These are phyloP conservation scores for Flammula alnicola DNA, from an alignment of 1,284 basidiomycete genomes.

Conservation along the genomic window DNA sequence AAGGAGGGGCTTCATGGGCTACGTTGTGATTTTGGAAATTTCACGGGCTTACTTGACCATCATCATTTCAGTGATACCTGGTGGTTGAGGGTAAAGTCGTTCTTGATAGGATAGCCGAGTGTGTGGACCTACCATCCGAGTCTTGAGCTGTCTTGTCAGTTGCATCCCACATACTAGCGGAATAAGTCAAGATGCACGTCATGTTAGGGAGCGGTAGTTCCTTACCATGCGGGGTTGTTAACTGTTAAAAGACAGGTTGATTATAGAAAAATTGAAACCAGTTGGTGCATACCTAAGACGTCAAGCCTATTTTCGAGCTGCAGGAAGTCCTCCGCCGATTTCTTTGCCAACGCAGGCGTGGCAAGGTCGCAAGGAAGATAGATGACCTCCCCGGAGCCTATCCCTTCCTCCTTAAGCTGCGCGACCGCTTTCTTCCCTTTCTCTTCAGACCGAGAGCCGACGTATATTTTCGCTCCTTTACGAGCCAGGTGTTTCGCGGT, in stretches of 20 bases:
- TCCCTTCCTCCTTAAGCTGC: conserved; percentile 37
- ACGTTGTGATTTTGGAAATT: neutral
- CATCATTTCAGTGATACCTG: conserved; percentile 44
- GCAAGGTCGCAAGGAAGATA: conserved; percentile 52
- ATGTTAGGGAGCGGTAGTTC: neutral
- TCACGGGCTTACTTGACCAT: conserved; percentile 44
- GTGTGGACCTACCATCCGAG: conserved; percentile 1
- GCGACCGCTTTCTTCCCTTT: conserved; percentile 44
- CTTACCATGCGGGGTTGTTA: conserved; percentile 57
- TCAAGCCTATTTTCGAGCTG: conserved; percentile 53
- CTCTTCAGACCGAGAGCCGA: conserved; percentile 43
- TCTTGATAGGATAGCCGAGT: neutral
- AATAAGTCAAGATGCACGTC: neutral
- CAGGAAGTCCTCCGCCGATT: conserved; percentile 51
- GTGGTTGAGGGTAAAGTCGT: neutral
- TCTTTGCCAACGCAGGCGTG: conserved; percentile 45
- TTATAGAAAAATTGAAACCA: neutral
- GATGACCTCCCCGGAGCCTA: conserved; percentile 46
- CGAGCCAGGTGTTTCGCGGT: conserved; percentile 42
- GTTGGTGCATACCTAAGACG: conserved; percentile 47
- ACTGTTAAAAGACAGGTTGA: conserved; percentile 42
- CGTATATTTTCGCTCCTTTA: conserved; percentile 49
- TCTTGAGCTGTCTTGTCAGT: conserved; percentile 11
- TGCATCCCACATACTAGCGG: conserved; percentile 12
- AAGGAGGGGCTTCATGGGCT: neutral